phyloP scores from a whole-genome alignment of 2,329 filamentous ascomycete species.

The Fusarium cyanostomum region DNA sequence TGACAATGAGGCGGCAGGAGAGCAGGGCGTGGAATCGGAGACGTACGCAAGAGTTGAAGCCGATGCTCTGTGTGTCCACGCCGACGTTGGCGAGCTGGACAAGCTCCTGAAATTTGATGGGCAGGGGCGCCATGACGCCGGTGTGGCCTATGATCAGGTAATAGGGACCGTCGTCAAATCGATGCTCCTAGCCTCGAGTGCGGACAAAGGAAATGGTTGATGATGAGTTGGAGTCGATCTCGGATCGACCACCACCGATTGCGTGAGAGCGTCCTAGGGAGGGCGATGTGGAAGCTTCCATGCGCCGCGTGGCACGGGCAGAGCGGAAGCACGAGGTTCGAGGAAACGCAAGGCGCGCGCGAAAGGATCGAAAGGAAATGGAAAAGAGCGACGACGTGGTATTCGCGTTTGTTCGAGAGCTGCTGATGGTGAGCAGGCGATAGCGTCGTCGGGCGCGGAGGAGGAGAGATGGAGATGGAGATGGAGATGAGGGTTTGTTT shows the following conservation, averaged over 20 bases:
- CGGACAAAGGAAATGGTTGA: constrained; percentile 13
- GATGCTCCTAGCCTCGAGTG: constrained; percentile 38
- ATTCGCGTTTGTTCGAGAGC: constrained; percentile 35
- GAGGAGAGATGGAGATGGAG: constrained; percentile 35
- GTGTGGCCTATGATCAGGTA: constrained; percentile 43
- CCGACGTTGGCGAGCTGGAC: constrained; percentile 69
- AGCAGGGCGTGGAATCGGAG: constrained; percentile 18
- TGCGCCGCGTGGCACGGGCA: constrained; percentile 48
- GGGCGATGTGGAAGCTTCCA: constrained; percentile 49
- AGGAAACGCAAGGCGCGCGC: constrained; percentile 25
- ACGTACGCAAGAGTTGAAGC: constrained; percentile 82
- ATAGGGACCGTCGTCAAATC: constrained; percentile 37
- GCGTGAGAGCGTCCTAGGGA: constrained; percentile 37
- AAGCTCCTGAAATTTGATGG: constrained; percentile 93
- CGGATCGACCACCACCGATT: constrained; percentile 39
- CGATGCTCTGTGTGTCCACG: constrained; percentile 66
- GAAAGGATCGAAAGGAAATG: constrained; percentile 32
- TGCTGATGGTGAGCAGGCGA: constrained; percentile 43
- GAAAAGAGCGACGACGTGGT: constrained; percentile 31
- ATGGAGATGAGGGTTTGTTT: constrained; percentile 35
- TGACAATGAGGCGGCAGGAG: neutral
- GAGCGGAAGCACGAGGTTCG: constrained; percentile 22
- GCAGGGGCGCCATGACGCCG: constrained; percentile 72
- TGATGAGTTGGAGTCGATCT: constrained; percentile 36
- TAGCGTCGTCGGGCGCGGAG: constrained; percentile 35